Percentiles rank a stretch among this genome's conserved stretches.
These are phyloP conservation scores for Hypoxylon sp. DNA, from an alignment of 2,329 filamentous ascomycete genomes.

Conservation along the genomic window DNA sequence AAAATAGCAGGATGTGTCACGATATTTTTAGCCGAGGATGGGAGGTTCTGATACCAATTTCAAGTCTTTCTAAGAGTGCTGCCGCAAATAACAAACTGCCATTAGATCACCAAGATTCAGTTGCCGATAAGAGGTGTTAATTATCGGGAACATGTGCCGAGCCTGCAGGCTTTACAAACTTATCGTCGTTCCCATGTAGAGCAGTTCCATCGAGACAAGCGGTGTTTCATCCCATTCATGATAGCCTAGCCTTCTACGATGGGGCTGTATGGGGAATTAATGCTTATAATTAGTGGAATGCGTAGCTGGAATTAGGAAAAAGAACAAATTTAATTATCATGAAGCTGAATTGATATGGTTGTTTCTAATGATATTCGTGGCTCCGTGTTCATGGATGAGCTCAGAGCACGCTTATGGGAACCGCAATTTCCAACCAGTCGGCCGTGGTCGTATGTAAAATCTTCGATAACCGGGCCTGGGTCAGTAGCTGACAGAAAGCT, in stretches of 20 bases:
- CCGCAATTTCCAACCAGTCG: background rate
- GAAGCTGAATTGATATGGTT: slow-evolving; percentile 17
- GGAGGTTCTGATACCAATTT: background rate
- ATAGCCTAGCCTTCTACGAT: slow-evolving; percentile 22
- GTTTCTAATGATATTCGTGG: slow-evolving; percentile 7
- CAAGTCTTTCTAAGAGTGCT: background rate
- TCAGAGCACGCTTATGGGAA: background rate
- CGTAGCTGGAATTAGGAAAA: background rate
- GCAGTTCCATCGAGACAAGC: slow-evolving; percentile 39
- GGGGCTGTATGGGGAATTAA: slow-evolving; percentile 17
- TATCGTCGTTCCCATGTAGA: slow-evolving; percentile 23
- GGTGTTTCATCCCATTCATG: slow-evolving; percentile 37
- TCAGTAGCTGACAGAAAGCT: slow-evolving; percentile 30
- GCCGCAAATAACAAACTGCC: background rate
- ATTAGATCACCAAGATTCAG: slow-evolving; percentile 4
- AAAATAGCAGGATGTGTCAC: background rate
- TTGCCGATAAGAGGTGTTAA: background rate
- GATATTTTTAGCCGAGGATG: background rate
- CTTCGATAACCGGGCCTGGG: slow-evolving; percentile 15
- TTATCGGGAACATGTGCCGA: slow-evolving; percentile 22
- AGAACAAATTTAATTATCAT: slow-evolving; percentile 2
- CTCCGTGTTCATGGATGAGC: slow-evolving; percentile 10
- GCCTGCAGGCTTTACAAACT: slow-evolving; percentile 4
- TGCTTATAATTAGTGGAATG: slow-evolving; percentile 3
- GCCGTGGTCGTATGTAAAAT: slow-evolving; percentile 8